Conservation (phyloP, 441 rosid genomes). For the Aleurites moluccanus region DNA sequence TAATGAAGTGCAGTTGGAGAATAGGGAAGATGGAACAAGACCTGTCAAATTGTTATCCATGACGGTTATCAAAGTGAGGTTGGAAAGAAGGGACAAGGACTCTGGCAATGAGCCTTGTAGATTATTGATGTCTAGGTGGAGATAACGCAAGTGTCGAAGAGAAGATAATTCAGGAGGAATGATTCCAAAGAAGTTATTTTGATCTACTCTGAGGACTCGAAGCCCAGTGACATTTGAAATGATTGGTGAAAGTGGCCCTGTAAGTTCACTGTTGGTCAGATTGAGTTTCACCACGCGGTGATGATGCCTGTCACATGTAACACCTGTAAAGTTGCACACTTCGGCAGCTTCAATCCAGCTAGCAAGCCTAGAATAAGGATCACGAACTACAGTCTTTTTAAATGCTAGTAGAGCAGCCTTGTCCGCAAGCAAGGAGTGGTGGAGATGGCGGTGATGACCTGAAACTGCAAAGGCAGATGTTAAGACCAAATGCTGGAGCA, state of each 20-base stretch:
- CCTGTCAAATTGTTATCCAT: conserved; percentile 37
- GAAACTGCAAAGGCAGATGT: conserved; percentile 17
- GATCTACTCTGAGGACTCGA: conserved; percentile 12
- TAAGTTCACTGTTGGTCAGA: conserved; percentile 20
- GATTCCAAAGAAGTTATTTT: conserved; percentile 27
- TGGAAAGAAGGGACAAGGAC: conserved; percentile 34
- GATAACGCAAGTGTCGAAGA: conserved; percentile 16
- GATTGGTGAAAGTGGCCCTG: conserved; percentile 24
- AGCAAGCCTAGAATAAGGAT: conserved; percentile 20
- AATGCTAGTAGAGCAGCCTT: conserved; percentile 27
- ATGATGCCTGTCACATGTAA: conserved; percentile 15
- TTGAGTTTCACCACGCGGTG: conserved; percentile 25
- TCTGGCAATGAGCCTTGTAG: conserved; percentile 32
- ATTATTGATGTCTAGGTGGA: conserved; percentile 19
- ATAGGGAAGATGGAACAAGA: conserved; percentile 40
- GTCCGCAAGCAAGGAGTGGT: conserved; percentile 35
- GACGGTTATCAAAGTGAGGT: conserved; percentile 29
- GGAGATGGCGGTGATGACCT: conserved; percentile 20
- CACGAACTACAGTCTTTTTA: conserved; percentile 1
- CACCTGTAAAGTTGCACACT: conserved; percentile 32
- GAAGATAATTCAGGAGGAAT: conserved; percentile 22
- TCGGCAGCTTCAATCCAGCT: conserved; percentile 26
- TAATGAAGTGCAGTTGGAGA: conserved; percentile 48
- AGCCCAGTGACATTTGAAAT: conserved; percentile 32
- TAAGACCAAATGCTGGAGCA: conserved; percentile 29